Conservation (phyloP, 257 asterid species). For the Dorcoceras hygrometricum region DNA sequence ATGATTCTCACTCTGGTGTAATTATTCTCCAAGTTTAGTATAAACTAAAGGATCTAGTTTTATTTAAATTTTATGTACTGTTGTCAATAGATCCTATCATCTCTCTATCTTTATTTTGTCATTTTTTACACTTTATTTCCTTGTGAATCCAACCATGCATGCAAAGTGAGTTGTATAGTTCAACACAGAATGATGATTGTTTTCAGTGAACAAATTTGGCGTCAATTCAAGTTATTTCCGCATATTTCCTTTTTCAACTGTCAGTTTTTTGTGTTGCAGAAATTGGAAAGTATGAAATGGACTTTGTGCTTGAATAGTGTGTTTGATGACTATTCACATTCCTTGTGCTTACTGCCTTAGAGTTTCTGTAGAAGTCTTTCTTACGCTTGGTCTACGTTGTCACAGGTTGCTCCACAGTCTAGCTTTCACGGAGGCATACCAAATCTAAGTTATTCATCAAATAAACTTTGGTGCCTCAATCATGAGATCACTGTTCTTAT, state of each 20-base stretch:
- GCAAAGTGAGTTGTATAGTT: neutral
- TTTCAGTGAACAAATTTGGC: neutral
- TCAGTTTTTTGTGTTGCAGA: neutral
- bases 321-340: neutral
- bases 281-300: neutral
- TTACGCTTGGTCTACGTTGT: neutral
- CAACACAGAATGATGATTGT: neutral
- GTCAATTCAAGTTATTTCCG: neutral
- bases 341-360: neutral
- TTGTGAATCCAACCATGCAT: neutral
- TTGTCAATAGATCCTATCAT: slow-evolving; percentile 1
- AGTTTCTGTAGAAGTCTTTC: neutral
- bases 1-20: neutral
- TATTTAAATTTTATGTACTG: neutral
- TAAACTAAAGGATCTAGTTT: slow-evolving; percentile 1
- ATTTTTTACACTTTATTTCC: neutral
- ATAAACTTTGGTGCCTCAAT: slow-evolving; percentile 23
- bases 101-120: neutral
- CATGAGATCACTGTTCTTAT: slow-evolving; percentile 26
- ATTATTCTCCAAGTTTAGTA: neutral
- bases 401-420: slow-evolving; percentile 22
- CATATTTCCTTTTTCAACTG: neutral
- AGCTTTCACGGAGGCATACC: neutral
- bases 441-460: slow-evolving; percentile 7
- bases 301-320: neutral